phyloP scores from a whole-genome alignment of 2,329 filamentous ascomycete genomes.

The Aspergillus costaricaensis region DNA sequence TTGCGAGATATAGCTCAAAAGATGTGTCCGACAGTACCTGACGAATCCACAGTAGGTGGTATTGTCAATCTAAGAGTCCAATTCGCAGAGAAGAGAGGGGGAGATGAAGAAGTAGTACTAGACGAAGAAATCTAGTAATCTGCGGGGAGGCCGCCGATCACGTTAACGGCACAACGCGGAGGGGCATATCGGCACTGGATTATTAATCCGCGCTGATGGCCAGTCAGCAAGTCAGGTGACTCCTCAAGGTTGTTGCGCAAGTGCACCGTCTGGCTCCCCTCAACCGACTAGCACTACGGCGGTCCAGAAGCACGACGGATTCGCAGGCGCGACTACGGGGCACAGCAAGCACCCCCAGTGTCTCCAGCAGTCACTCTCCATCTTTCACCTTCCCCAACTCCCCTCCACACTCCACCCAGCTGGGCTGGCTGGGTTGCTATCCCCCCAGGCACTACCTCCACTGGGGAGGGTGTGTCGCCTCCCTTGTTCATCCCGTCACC shows the following conservation, averaged over 20 bases:
- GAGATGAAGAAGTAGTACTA: too few relatives aligned
- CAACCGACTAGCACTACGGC: slow-evolving; percentile 3
- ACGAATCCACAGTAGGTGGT: too few relatives aligned
- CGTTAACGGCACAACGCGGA: too few relatives aligned
- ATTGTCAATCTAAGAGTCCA: too few relatives aligned
- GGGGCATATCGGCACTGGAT: too few relatives aligned
- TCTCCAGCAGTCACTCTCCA: slow-evolving; percentile 13
- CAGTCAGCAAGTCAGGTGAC: too few relatives aligned
- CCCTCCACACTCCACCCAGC: neutral
- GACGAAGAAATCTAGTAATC: too few relatives aligned
- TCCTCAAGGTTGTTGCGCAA: neutral
- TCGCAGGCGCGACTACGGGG: slow-evolving; percentile 31
- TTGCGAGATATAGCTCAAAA: slow-evolving; percentile 19
- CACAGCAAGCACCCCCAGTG: slow-evolving; percentile 38
- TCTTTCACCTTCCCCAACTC: neutral
- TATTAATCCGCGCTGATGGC: too few relatives aligned
- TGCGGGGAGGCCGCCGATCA: too few relatives aligned
- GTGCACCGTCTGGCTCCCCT: neutral
- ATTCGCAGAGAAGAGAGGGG: too few relatives aligned
- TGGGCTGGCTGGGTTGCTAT: slow-evolving; percentile 10
- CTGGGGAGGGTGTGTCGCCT: slow-evolving; percentile 26
- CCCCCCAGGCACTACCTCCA: slow-evolving; percentile 29
- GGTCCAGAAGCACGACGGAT: slow-evolving; percentile 5
- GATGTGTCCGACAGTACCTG: too few relatives aligned
- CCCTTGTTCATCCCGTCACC: slow-evolving; percentile 14